Evolutionary conservation across 2,329 filamentous ascomycete genomes (phyloP).

Genomic region (Penicillium sp.): DNA sequence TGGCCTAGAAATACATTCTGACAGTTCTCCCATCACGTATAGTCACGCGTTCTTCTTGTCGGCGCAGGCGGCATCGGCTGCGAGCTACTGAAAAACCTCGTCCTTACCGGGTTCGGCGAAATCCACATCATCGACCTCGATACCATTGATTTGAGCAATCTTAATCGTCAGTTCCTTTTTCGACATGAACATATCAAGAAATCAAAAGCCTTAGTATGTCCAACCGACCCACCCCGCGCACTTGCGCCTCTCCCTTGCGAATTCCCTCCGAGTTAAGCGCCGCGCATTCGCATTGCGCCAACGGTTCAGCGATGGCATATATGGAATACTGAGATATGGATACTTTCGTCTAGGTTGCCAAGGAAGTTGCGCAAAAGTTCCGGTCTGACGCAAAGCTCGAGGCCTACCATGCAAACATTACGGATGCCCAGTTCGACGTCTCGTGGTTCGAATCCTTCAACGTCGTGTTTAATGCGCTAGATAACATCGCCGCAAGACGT

Average conservation of each 20-base stretch:
- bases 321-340: constrained; percentile 15
- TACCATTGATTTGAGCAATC: constrained; percentile 95
- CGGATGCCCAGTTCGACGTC: constrained; percentile 79
- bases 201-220: constrained; percentile 79
- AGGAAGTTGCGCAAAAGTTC: constrained; percentile 85
- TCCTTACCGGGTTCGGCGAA: constrained; percentile 85
- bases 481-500: constrained; percentile 88
- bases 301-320: not conserved
- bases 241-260: constrained; percentile 12
- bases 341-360: constrained; percentile 65
- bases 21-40: constrained; percentile 19
- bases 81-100: constrained; percentile 94
- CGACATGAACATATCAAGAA: constrained; percentile 97
- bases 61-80: constrained; percentile 97
- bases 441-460: constrained; percentile 82
- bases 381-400: constrained; percentile 84
- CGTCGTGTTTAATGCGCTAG: constrained; percentile 92
- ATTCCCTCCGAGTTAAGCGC: not conserved
- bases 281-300: not conserved
- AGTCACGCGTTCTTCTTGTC: constrained; percentile 89
- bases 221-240: not conserved
- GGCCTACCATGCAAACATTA: constrained; percentile 93
- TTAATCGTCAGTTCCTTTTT: constrained; percentile 97
- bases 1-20: not conserved
- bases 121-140: constrained; percentile 95